Conservation (phyloP, 2,329 filamentous ascomycete genomes). For the Botrytis paeoniae region DNA sequence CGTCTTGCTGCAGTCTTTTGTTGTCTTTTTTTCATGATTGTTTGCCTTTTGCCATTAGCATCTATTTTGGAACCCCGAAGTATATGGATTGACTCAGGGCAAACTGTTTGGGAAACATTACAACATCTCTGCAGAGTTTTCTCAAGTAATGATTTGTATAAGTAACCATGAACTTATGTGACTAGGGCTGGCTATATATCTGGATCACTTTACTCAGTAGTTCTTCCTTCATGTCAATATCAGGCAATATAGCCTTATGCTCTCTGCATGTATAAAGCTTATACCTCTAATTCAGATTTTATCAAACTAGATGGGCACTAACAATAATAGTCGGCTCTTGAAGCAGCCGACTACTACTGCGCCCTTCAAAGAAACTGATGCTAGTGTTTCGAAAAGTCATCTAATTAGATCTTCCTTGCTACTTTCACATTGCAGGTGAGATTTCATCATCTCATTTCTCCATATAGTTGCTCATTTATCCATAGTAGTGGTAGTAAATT, state of each 20-base stretch:
- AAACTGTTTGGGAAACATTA: neutral
- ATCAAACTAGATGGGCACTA: neutral
- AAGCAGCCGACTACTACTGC: no score
- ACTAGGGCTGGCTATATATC: neutral
- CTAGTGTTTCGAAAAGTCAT: neutral
- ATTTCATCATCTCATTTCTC: neutral
- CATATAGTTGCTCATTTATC: neutral
- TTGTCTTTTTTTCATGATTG: neutral
- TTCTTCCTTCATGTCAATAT: neutral
- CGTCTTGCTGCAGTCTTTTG: neutral
- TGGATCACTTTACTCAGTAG: neutral
- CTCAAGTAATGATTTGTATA: fast-evolving
- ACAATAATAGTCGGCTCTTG: neutral
- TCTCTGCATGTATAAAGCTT: no score
- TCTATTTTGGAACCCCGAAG: neutral
- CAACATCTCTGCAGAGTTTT: neutral
- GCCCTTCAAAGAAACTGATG: neutral
- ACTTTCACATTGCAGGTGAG: neutral
- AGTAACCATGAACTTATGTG: neutral
- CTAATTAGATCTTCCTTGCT: neutral
- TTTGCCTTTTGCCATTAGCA: neutral
- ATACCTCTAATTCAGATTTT: neutral
- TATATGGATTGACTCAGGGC: neutral
- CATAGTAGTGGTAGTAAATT: neutral
- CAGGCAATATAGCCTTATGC: neutral